These are phyloP conservation scores for Pachysandra terminalis DNA, from an alignment of 164 flowering plant genomes.

Conservation along the genomic window DNA sequence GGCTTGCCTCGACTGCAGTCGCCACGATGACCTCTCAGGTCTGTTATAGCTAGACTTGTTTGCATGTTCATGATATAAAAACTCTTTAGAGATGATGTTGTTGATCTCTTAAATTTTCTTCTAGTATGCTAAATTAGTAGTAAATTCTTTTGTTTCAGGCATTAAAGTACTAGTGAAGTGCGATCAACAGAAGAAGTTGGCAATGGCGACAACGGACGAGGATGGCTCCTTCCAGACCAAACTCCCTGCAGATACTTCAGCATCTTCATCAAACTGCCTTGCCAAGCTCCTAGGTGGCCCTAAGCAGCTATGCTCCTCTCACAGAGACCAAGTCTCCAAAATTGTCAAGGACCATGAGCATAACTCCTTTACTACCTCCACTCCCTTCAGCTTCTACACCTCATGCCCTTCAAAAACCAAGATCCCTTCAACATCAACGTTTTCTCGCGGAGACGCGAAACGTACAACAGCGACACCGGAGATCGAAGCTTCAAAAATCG, in stretches of 20 bases:
- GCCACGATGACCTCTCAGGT: slow-evolving; percentile 37
- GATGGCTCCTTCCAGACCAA: slow-evolving; percentile 45
- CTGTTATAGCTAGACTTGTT: neutral
- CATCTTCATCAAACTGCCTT: slow-evolving; percentile 34
- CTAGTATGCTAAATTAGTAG: too few relatives aligned
- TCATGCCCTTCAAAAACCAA: slow-evolving; percentile 29
- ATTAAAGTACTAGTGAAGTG: slow-evolving; percentile 55
- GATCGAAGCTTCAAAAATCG: slow-evolving; percentile 46
- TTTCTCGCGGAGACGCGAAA: too few relatives aligned
- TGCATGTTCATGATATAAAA: too few relatives aligned
- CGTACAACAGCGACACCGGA: slow-evolving; percentile 8
- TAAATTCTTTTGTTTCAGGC: slow-evolving; percentile 33
- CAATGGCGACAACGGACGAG: slow-evolving; percentile 31
- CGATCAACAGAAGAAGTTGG: slow-evolving; percentile 35
- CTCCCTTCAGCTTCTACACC: slow-evolving; percentile 47
- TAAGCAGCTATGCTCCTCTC: slow-evolving; percentile 36
- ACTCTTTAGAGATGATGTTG: too few relatives aligned
- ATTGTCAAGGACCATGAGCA: slow-evolving; percentile 19
- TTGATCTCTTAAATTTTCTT: too few relatives aligned
- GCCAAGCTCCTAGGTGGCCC: slow-evolving; percentile 67
- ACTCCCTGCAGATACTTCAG: slow-evolving; percentile 26
- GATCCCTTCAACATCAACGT: too few relatives aligned
- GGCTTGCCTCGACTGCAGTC: slow-evolving; percentile 47
- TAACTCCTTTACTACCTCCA: slow-evolving; percentile 36
- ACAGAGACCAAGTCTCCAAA: slow-evolving; percentile 27